Evolutionary conservation across 495 filamentous ascomycete genomes (phyloP), one percentile per base, ranked within the genome.

Genomic region (Tetracladium setigerum): DNA sequence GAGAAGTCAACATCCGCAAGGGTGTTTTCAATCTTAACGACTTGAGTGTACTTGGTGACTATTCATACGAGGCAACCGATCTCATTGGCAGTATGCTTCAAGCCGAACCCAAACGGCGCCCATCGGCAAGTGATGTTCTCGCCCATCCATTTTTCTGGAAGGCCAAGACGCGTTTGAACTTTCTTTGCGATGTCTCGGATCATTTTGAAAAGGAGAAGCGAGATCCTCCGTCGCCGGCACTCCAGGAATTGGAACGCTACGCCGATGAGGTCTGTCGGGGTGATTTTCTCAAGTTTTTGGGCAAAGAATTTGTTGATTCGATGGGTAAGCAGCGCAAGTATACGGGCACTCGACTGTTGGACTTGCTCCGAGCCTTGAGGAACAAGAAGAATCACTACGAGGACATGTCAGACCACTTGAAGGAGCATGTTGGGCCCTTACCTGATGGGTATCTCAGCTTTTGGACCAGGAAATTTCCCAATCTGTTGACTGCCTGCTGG

Each of bases 371-470:
- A 5, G 94, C 89, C 8, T 67, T 98, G 49, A 73, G 92, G n/a
- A 98, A 98, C 62, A 98, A 98, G 74, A 82, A 83, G 50, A 86
- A 92, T 50, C 91, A 97, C 64, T 94, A 91, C 64, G 85, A 95
- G 50, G 86, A 96, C 52, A 82, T 98, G 78, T 78, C 84, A 9
- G 83, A 87, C 9, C 62, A 79, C 37, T 76, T 95, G 48, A 89
- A 89, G 68, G 73, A 78, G 56, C 73, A 82, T 55, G 87, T 96
- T 44, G 91, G 89, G 1, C 67, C 82, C 4, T 60, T 95, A 54
- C 86, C 90, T 0, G 84, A 86, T 17, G 89, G 88, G 0, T 98
- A 95, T 59, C 63, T 96, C 34, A 73, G 71, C 9, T 97, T 94
- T 64, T 98, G 92, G 86, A 83, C 85, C 0, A 62, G 63, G 19